Evolutionary conservation across 352 stramenopile genomes (phyloP), one percentile per base, ranked within the genome.

Genomic region (Phytophthora colocasiae): DNA sequence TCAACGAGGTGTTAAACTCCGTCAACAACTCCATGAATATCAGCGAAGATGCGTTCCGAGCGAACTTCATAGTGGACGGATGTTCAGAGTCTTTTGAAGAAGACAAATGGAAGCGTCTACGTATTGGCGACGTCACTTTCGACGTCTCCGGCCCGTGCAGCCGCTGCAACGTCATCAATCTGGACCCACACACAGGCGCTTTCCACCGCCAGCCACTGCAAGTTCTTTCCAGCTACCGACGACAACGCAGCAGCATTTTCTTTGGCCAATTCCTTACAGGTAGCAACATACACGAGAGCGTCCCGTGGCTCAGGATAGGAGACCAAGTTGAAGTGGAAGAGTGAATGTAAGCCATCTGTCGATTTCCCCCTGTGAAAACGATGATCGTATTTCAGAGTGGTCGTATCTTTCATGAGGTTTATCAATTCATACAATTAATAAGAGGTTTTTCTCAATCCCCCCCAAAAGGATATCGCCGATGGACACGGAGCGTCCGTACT

Each of bases 141-240:
- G 74, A 85, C 54, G 75, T 93, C 36, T 78, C 78, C 17, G 87
- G 85, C 3, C 81, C 84, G 17, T 95, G 85, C 67, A 81, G 75
- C 22, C 87, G 90, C 56, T 97, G 88, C 62, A 83, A 72, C 36
- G 90, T 94, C 75, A 85, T 96, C 66, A 96, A 96, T 54, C 77
- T 97, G 50, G 80, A 97, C 63, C 88, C 77, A 27, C 63, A 68
- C 44, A 94, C 83, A 5, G 84, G 85, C 7, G 66, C 71, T 15
- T 90, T 86, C 58, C 51, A 71, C 41, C 63, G 75, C 14, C 76
- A 73, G 56, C 85, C 80, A 17, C 76, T 97, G 41, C 84, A 92
- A 55, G 75, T 85, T 31, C 81, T 97, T 5, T 87, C 87, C 17
- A 80, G 61, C 54, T 96, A 92, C 71, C 80, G 87, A 2, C 79